phyloP scores from a whole-genome alignment of 2,329 filamentous ascomycete genomes.

The Apiospora malaysiana region DNA sequence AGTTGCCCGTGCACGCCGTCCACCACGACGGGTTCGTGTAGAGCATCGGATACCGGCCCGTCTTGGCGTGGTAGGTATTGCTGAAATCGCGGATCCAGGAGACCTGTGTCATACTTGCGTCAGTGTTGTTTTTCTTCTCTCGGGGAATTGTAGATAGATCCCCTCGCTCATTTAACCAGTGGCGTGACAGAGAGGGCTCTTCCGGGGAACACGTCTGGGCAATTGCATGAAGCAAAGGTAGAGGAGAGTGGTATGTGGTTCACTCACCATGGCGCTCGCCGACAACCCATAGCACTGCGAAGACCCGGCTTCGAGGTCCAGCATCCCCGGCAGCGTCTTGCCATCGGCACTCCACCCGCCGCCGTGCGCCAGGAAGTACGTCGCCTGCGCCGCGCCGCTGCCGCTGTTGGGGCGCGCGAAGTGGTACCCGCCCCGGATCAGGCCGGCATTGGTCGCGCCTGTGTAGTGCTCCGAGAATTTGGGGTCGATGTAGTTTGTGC shows the following conservation, averaged over 20 bases:
- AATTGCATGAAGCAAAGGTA: no score
- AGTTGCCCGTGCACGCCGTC: constrained; percentile 57
- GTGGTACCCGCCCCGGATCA: constrained; percentile 63
- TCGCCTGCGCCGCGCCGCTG: constrained; percentile 53
- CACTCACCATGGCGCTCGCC: constrained; percentile 45
- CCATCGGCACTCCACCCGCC: constrained; percentile 61
- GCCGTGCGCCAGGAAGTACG: constrained; percentile 57
- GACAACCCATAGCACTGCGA: constrained; percentile 54
- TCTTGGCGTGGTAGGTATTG: constrained; percentile 52
- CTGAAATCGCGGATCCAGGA: constrained; percentile 60
- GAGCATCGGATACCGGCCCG: constrained; percentile 56
- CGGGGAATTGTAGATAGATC: no score
- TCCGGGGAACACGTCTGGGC: no score
- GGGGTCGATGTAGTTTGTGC: constrained; percentile 52
- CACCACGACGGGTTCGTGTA: constrained; percentile 62
- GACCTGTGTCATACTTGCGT: no score
- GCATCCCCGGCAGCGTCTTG: constrained; percentile 61
- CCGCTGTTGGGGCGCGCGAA: constrained; percentile 53
- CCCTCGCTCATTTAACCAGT: no score
- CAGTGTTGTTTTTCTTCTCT: no score
- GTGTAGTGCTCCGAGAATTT: constrained; percentile 55
- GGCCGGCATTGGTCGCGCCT: constrained; percentile 54
- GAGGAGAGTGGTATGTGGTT: no score
- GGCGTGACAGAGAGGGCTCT: no score
- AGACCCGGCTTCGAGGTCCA: constrained; percentile 56